These are phyloP conservation scores for Curvularia sp. DNA, from an alignment of 2,329 filamentous ascomycete species.

Conservation along the genomic window DNA sequence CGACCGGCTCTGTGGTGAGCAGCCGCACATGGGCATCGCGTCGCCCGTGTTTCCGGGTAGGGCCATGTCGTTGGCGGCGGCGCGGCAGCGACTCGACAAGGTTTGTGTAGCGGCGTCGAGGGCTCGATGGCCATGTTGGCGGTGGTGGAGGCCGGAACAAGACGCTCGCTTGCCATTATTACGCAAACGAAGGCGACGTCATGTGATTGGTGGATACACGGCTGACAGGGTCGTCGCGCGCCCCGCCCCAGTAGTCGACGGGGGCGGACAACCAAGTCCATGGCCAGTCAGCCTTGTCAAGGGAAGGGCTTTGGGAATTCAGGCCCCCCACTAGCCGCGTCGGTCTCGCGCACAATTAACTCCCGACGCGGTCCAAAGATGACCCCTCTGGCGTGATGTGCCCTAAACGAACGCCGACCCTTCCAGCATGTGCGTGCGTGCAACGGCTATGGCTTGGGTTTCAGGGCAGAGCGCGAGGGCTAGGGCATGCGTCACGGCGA, in stretches of 20 bases:
- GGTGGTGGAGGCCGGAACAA: slow-evolving; percentile 4
- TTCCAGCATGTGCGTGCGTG: slow-evolving; percentile 4
- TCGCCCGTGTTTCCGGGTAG: slow-evolving; percentile 13
- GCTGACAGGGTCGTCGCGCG: slow-evolving; percentile 8
- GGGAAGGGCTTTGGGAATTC: slow-evolving; percentile 10
- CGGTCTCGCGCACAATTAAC: slow-evolving; percentile 36
- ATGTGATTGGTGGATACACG: slow-evolving; percentile 11
- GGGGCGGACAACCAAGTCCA: background rate
- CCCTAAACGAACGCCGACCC: slow-evolving; percentile 24
- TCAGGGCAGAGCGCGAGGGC: background rate
- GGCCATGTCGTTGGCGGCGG: slow-evolving; percentile 1
- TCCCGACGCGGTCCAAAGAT: slow-evolving; percentile 22
- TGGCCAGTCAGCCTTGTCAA: slow-evolving; percentile 44
- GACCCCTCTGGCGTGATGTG: slow-evolving; percentile 28
- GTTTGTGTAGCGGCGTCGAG: background rate
- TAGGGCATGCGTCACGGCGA: background rate
- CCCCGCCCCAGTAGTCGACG: slow-evolving; percentile 15
- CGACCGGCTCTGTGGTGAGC: slow-evolving; percentile 5
- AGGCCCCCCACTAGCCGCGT: slow-evolving; percentile 45
- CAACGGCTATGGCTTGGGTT: background rate
- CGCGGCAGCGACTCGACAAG: slow-evolving; percentile 5
- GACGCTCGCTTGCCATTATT: slow-evolving; percentile 14
- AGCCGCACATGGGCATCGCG: slow-evolving; percentile 11
- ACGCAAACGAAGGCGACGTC: background rate
- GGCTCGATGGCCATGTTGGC: slow-evolving; percentile 9